Base-by-base conservation (phyloP, 352 stramenopile species). In the Elongisporangium senticosum region DNA sequence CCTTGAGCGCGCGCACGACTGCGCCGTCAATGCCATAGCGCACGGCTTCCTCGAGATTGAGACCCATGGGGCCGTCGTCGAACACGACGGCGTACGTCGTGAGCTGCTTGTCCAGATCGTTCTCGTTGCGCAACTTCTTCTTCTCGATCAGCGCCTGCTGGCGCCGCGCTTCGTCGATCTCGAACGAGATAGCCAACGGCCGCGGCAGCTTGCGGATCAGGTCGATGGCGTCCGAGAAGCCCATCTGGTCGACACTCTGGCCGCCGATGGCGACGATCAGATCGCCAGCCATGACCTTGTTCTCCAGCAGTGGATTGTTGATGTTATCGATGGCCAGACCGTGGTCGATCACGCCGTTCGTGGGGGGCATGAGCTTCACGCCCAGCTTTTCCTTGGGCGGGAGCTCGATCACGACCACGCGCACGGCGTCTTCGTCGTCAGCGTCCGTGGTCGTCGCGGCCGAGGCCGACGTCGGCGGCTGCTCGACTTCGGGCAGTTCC, bases 241-340 rank as follows among this genome's bases (percentile, higher is more conserved):
- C 83, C 74, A 93, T 89, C 52, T 72, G 72, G 59, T 95, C 75
- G 54, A 93, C 81, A 24, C 76, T 73, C 49, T 84, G 67, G 14
- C 85, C 85, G 51, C 85, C 85, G 64, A 94, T 94, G 21, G 85
- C 85, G 39, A 94, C 85, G 40, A 95, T 95, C 23, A 91, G 58
- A 67, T 95, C 85, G 43, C 85, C 83, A 0, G 83, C 78, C 56
- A 87, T 72, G 22, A 95, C 83, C 61, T 93, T 95, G 65, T 84
- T 81, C 51, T 91, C 81, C 53, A 95, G 63, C 55, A 91, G 58
- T 11, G 83, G 85, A 51, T 95, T 95, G 67, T 95, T 87, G 37
- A 95, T 90, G 60, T 90, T 95, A 56, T 95, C 85, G 51, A 95
- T 93, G 50, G 77, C 79, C 15, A 95, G 53, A n/a, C 85, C 85